Base-by-base conservation (phyloP, 495 filamentous ascomycete genomes). In the Neurospora sp. region DNA sequence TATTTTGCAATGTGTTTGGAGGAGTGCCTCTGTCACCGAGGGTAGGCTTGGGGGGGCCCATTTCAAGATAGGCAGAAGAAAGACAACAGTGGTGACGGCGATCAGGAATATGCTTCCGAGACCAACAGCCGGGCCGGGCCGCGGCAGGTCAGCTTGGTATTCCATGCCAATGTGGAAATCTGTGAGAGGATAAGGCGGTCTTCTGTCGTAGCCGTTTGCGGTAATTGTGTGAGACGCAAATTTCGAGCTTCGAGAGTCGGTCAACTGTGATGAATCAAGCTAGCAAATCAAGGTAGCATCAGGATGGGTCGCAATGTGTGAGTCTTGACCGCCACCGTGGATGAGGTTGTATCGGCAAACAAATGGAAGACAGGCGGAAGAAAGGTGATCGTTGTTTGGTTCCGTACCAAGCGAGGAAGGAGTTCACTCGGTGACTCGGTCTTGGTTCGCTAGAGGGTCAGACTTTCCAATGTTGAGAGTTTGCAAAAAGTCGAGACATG, bases 1-100 rank as follows among this genome's bases (percentile, higher is more conserved):
- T 42, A 83, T 69, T 39, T 73, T 79, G 5, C 73, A 74, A 72
- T 86, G 85, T 3, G 85, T 86, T 71, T 85, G 81, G 4, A 81
- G 73, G 27, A 86, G 76, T 37, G 84, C 86, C 81, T 84, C 87
- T 76, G 78, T 83, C 71, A 75, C 81, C 75, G 81, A 84, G 2
- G 80, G 82, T 4, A 76, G 82, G 20, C 78, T 78, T 4, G 85
- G 85, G 10, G 85, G 82, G 65, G 27, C 27, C 27, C 84, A 81
- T 46, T 85, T 73, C 48, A 86, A 73, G 42, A 85, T 77, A 41
- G 86, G 83, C 42, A 87, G 73, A 48, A 86, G 71, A 71, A 87
- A 88, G 59, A 84, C 84, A 31, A 77, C 73, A 16, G 84, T 80
- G 38, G 86, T 86, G 39, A 85, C 72, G 42, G 77, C 9, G 2